Conservation (phyloP, 192 early-diverging fungal genomes). For the Pecoramyces ruminantium region DNA sequence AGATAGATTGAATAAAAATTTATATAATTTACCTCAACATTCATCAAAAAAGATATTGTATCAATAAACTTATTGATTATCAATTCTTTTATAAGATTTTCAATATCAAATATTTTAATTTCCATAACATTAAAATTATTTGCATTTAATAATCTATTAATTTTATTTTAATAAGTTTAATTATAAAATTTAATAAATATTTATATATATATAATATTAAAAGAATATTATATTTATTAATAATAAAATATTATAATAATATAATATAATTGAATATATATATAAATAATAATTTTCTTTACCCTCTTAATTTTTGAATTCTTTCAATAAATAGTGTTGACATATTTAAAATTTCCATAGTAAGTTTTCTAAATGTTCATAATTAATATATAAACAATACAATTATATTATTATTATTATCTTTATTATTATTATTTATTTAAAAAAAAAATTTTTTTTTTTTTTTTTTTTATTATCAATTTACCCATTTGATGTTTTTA, state of each 20-base stretch:
- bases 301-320: not conserved
- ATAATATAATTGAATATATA: too few species aligned
- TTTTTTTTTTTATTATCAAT: too few species aligned
- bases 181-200: not conserved
- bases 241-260: too few species aligned
- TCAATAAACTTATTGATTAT: not conserved
- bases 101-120: not conserved
- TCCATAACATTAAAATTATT: not conserved
- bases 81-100: not conserved
- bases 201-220: not conserved
- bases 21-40: not conserved
- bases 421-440: too few species aligned
- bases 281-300: too few species aligned
- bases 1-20: too few species aligned
- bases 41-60: not conserved
- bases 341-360: not conserved
- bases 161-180: not conserved
- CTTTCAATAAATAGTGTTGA: not conserved
- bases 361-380: not conserved
- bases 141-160: not conserved
- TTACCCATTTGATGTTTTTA: not conserved
- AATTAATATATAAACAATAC: too few species aligned
- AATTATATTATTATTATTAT: too few species aligned
- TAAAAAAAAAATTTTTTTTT: too few species aligned
- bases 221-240: too few species aligned